Conservation (phyloP, 1,284 basidiomycete genomes). For the Lentinus polychrous region DNA sequence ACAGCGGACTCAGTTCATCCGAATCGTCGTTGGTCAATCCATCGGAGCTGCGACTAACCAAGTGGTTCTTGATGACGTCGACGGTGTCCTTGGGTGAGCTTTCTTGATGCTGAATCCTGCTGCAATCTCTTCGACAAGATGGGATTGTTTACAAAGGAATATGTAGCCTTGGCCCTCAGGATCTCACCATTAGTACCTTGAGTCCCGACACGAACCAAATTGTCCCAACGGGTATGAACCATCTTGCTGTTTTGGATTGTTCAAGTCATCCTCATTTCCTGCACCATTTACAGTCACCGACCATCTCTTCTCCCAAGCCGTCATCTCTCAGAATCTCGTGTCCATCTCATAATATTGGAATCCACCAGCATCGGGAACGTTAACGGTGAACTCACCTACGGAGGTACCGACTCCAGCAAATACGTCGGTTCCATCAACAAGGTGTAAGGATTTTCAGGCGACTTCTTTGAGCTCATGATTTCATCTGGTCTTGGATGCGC, state of each 20-base stretch:
- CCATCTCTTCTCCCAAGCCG: conserved; percentile 31
- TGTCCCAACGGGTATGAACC: conserved; percentile 16
- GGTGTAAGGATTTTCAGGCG: conserved; percentile 22
- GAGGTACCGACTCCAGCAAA: conserved; percentile 37
- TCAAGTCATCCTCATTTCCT: not conserved
- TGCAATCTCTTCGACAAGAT: not conserved
- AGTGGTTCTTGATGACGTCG: conserved; percentile 31
- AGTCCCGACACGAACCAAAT: conserved; percentile 12
- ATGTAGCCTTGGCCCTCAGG: not conserved
- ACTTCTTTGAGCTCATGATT: too few relatives aligned
- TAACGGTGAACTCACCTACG: conserved; percentile 44
- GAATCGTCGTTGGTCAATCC: conserved; percentile 34
- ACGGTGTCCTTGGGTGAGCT: conserved; percentile 40
- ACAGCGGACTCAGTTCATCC: too few relatives aligned
- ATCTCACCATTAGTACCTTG: conserved; percentile 7
- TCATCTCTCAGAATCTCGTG: conserved; percentile 35
- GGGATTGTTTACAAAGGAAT: not conserved
- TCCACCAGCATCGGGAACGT: conserved; percentile 26
- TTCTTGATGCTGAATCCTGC: not conserved
- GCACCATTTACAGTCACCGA: conserved; percentile 22
- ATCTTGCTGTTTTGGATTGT: not conserved
- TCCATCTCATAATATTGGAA: conserved; percentile 44
- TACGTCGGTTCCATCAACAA: conserved; percentile 40
- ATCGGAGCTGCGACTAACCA: conserved; percentile 43
- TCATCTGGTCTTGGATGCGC: not conserved